Evolutionary conservation across 2,329 filamentous ascomycete species (phyloP).

Genomic region (Stromatinia cepivora): DNA sequence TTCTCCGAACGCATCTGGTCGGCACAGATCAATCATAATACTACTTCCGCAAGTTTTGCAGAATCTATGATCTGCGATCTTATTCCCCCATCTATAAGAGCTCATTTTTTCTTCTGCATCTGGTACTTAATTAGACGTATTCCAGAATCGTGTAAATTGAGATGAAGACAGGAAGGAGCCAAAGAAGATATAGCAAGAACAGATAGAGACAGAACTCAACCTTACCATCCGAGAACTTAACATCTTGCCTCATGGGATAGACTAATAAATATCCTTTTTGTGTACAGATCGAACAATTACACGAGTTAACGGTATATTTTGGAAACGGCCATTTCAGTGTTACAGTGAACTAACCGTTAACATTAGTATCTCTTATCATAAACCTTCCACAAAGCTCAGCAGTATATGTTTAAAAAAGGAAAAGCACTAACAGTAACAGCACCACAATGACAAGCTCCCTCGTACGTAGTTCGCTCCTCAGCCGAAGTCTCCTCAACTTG

Average conservation of each 20-base stretch:
- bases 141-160: no score
- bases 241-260: constrained; percentile 33
- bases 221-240: constrained; percentile 27
- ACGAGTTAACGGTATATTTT: constrained; percentile 55
- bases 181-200: background rate
- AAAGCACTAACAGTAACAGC: constrained; percentile 40
- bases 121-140: background rate
- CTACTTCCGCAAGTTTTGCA: constrained; percentile 33
- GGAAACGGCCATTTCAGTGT: constrained; percentile 49
- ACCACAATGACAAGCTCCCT: constrained; percentile 58
- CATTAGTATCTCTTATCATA: background rate
- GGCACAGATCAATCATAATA: constrained; percentile 30
- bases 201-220: background rate
- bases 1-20: constrained; percentile 6
- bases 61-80: constrained; percentile 30
- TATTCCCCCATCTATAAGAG: constrained; percentile 26
- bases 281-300: constrained; percentile 66
- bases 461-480: constrained; percentile 44
- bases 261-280: constrained; percentile 50
- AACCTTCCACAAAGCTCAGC: background rate
- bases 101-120: constrained; percentile 23
- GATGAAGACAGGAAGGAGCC: background rate
- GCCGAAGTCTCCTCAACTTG: constrained; percentile 27
- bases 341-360: constrained; percentile 46
- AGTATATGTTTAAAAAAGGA: background rate